Evolutionary conservation across 495 filamentous ascomycete species (phyloP).

Genomic region (Ramalina intermedia): DNA sequence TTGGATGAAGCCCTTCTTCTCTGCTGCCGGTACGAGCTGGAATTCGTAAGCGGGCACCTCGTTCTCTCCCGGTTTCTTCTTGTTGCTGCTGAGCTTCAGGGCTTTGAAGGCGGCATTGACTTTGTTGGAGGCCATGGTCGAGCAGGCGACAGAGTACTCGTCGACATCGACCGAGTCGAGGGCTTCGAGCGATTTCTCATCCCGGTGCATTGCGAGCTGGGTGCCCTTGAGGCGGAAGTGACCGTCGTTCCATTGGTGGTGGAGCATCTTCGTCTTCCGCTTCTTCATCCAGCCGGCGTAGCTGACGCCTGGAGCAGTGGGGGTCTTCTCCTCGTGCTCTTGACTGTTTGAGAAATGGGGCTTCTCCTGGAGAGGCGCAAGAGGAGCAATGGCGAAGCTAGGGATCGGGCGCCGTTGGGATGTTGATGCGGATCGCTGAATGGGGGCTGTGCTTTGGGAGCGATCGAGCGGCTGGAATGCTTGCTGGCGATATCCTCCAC

Average conservation of each 20-base stretch:
- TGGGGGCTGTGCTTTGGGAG: slow-evolving; percentile 14
- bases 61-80: slow-evolving; percentile 27
- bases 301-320: slow-evolving; percentile 28
- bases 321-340: slow-evolving; percentile 11
- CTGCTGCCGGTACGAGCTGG: slow-evolving; percentile 73
- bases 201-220: slow-evolving; percentile 64
- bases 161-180: slow-evolving; percentile 86
- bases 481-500: slow-evolving; percentile 15
- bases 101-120: slow-evolving; percentile 80
- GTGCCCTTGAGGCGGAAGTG: slow-evolving; percentile 82
- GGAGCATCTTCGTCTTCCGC: slow-evolving; percentile 73
- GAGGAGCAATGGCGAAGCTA: slow-evolving; percentile 19
- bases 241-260: slow-evolving; percentile 86
- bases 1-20: slow-evolving; percentile 31
- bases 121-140: slow-evolving; percentile 56
- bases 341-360: slow-evolving; percentile 21
- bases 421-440: slow-evolving; percentile 11
- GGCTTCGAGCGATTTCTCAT: slow-evolving; percentile 40
- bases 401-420: slow-evolving; percentile 10
- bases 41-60: slow-evolving; percentile 65
- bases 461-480: slow-evolving; percentile 15
- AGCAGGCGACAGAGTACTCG: slow-evolving; percentile 88
- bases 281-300: slow-evolving; percentile 89
- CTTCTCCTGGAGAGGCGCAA: slow-evolving; percentile 18
- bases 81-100: slow-evolving; percentile 49